Base-by-base conservation (phyloP, 23 red algal species). In the Gracilaria caudata region DNA sequence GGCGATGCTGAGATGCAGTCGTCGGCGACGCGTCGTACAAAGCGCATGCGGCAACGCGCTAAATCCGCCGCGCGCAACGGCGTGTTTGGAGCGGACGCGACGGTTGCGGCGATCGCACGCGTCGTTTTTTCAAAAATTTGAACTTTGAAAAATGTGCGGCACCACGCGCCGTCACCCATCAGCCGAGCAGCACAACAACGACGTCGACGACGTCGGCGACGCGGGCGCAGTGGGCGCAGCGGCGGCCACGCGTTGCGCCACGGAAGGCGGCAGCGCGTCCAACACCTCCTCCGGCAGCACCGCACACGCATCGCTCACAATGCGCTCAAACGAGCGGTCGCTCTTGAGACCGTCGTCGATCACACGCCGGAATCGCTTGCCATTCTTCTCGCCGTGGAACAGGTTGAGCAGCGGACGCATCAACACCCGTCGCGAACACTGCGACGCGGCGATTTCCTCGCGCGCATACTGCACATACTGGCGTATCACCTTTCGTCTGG, bases 391-490 rank as follows among this genome's bases (percentile, higher is more conserved):
- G 29, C 95, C 89, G 77, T 83, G 53, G 51, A 98, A 98, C 59
- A 94, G 38, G 73, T 90, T 75, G 26, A 98, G 79, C 30, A 93
- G 43, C 45, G 95, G 95, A 28, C 81, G 89, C 17, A 98, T n/a
- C 26, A 98, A n/a, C 40, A 32, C 73, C 39, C 84, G 86, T 28
- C 46, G 8, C 11, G 84, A 73, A 40, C 57, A 75, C 2, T 49
- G n/a, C 19, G 47, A 60, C 81, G 29, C 13, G 25, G 26, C 54
- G 32, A 77, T 32, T 3, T 90, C 85, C 1, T 16, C 35, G 24
- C 79, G n/a, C 29, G 92, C 87, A 40, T 94, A 90, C 2, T 21
- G 43, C 30, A 73, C 63, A 55, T 98, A 98, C 1, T 74, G 34
- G 21, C 21, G 3, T 2, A 98, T 25, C 33, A 98, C 91, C 10